Evolutionary conservation across 768 basidiomycete species (phyloP).

Genomic region (Galerina marginata): DNA sequence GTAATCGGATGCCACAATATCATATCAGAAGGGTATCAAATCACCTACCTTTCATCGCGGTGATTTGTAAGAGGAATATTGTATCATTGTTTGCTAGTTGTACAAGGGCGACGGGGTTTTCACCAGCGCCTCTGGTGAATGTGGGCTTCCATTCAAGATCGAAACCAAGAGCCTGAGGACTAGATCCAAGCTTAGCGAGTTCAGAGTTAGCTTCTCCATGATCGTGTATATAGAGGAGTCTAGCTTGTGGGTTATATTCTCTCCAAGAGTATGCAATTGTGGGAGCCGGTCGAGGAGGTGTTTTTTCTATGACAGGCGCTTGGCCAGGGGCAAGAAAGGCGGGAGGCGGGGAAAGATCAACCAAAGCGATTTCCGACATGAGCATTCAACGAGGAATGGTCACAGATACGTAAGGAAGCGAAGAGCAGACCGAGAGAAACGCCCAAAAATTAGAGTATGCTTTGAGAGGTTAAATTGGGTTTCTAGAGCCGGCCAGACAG

Average conservation of each 20-base stretch:
- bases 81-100: conserved; percentile 65
- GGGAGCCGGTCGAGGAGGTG: conserved; percentile 34
- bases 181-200: conserved; percentile 32
- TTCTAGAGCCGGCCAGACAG: not conserved
- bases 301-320: conserved; percentile 19
- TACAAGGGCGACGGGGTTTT: conserved; percentile 76
- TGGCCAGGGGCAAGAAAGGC: conserved; percentile 3
- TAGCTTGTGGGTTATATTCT: conserved; percentile 34
- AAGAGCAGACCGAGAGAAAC: not conserved
- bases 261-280: conserved; percentile 44
- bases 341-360: not conserved
- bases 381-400: too few relatives aligned
- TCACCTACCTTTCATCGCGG: conserved; percentile 54
- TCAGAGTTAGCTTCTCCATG: conserved; percentile 35
- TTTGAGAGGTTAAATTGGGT: not conserved
- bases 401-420: too few relatives aligned
- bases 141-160: conserved; percentile 84
- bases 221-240: conserved; percentile 41
- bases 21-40: not conserved
- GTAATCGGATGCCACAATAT: not conserved
- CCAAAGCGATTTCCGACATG: not conserved
- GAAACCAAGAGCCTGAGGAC: conserved; percentile 59
- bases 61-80: conserved; percentile 71
- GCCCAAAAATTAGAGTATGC: not conserved
- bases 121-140: conserved; percentile 52